These are phyloP conservation scores for Quercus mongolica DNA, from an alignment of 306 rosid species.

Conservation along the genomic window DNA sequence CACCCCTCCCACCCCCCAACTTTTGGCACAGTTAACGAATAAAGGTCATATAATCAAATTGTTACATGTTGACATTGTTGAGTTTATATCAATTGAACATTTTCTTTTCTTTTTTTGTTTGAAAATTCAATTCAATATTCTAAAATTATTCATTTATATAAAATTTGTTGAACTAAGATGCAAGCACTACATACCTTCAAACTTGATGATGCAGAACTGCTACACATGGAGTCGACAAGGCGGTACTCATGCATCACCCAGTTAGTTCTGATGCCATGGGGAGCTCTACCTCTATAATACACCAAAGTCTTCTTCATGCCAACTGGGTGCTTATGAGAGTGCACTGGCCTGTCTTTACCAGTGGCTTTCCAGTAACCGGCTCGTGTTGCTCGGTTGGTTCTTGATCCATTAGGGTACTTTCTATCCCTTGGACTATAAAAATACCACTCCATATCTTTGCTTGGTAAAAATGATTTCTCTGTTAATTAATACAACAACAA, in stretches of 20 bases:
- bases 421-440: conserved; percentile 89
- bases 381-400: conserved; percentile 84
- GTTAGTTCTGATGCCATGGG: conserved; percentile 85
- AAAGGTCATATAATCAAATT: too few species aligned
- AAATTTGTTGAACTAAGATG: too few species aligned
- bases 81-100: too few species aligned
- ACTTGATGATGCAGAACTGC: conserved; percentile 41
- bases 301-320: conserved; percentile 98
- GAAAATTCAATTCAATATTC: too few species aligned
- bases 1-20: too few species aligned
- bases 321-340: conserved; percentile 53
- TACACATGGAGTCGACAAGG: conserved; percentile 44
- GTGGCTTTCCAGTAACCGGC: conserved; percentile 98
- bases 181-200: conserved; percentile 50
- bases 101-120: too few species aligned
- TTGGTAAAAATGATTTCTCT: conserved; percentile 83
- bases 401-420: conserved; percentile 98
- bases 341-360: conserved; percentile 79
- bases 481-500: neutral
- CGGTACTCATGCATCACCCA: conserved; percentile 99
- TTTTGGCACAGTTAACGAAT: too few species aligned
- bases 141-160: too few species aligned
- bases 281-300: conserved; percentile 88
- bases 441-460: conserved; percentile 98
- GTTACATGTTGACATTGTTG: too few species aligned